Conservation (phyloP, 441 rosid genomes). For the Theobroma grandiflorum region DNA sequence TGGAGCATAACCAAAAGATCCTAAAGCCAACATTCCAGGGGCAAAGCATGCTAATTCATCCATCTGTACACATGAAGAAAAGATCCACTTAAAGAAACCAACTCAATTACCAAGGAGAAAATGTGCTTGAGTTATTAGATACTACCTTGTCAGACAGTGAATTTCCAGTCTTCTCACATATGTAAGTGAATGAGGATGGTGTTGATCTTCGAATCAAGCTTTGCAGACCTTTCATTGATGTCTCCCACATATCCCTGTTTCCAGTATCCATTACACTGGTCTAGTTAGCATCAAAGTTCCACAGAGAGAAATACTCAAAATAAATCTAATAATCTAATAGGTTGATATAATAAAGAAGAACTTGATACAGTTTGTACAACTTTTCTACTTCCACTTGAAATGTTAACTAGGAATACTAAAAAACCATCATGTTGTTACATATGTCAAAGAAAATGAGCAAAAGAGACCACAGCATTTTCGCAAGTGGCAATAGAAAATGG, state of each 20-base stretch:
- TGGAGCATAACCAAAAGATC: conserved; percentile 82
- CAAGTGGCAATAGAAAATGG: neutral
- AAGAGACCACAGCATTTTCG: neutral
- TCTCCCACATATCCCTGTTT: conserved; percentile 97
- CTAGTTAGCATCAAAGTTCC: neutral
- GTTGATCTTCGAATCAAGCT: conserved; percentile 82
- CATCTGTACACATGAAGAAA: conserved; percentile 64
- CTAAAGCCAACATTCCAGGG: conserved; percentile 99
- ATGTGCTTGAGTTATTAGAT: neutral
- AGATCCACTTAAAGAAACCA: conserved; percentile 18
- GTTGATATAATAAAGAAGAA: neutral
- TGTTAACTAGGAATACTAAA: neutral
- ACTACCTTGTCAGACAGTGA: conserved; percentile 74
- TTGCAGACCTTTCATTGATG: conserved; percentile 91
- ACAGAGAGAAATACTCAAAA: neutral
- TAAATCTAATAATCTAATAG: neutral
- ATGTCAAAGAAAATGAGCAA: neutral
- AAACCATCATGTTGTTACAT: neutral
- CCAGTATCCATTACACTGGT: conserved; percentile 34
- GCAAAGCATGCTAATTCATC: conserved; percentile 99
- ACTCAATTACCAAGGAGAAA: conserved; percentile 13
- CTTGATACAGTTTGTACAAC: neutral
- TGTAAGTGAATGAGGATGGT: conserved; percentile 84
- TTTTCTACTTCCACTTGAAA: neutral
- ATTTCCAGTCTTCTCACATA: conserved; percentile 87